Conservation (phyloP, 2,329 filamentous ascomycete genomes). For the Fusarium sp. region DNA sequence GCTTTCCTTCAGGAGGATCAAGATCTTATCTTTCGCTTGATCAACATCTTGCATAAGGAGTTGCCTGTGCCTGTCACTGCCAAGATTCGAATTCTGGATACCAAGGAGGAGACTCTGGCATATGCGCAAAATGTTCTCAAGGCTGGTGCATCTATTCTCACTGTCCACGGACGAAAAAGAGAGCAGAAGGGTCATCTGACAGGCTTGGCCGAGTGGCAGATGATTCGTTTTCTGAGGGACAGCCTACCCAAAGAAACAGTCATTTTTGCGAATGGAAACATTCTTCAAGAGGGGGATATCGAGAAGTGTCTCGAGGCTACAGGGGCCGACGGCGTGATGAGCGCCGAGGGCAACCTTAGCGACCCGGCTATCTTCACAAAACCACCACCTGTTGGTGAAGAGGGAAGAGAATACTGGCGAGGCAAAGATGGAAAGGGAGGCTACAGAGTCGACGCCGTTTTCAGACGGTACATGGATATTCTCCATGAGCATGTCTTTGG, state of each 20-base stretch:
- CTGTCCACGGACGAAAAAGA: slow-evolving; percentile 86
- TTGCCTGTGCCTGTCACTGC: slow-evolving; percentile 89
- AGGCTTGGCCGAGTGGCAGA: slow-evolving; percentile 90
- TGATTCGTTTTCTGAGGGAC: slow-evolving; percentile 83
- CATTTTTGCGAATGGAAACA: slow-evolving; percentile 96
- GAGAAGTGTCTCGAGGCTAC: slow-evolving; percentile 82
- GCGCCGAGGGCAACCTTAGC: slow-evolving; percentile 92
- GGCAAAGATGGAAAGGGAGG: slow-evolving; percentile 82
- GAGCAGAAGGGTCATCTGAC: slow-evolving; percentile 98
- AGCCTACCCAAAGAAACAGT: slow-evolving; percentile 88
- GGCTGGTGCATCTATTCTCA: slow-evolving; percentile 92
- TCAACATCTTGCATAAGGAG: slow-evolving; percentile 82
- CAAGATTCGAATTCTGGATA: slow-evolving; percentile 92
- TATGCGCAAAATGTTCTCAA: slow-evolving; percentile 89
- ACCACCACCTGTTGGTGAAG: slow-evolving; percentile 70
- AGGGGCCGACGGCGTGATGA: slow-evolving; percentile 94
- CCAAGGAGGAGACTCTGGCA: slow-evolving; percentile 83
- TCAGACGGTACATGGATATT: slow-evolving; percentile 90
- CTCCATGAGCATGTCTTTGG: slow-evolving; percentile 82
- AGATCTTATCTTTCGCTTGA: slow-evolving; percentile 81
- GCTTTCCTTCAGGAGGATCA: slow-evolving; percentile 96
- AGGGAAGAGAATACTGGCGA: slow-evolving; percentile 87
- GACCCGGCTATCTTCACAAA: slow-evolving; percentile 87
- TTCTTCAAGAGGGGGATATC: slow-evolving; percentile 83
- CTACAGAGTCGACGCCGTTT: slow-evolving; percentile 87